phyloP scores from a whole-genome alignment of 2,329 filamentous ascomycete species.

The Didymosphaeria variabile region DNA sequence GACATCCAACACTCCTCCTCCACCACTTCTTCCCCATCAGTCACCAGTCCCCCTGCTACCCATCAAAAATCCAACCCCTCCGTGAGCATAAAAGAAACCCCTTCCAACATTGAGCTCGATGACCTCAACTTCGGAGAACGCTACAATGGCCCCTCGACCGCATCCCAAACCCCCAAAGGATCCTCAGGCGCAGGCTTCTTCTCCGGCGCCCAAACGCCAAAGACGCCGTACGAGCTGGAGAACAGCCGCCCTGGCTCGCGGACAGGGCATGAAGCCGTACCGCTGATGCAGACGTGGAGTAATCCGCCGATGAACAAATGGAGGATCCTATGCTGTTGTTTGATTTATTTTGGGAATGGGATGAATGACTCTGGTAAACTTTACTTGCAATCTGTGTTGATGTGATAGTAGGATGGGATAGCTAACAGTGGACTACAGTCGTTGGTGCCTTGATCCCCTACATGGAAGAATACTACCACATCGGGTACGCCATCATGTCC shows the following conservation, averaged over 20 bases:
- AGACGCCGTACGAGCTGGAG: constrained; percentile 58
- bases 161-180: constrained; percentile 24
- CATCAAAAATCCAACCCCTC: constrained; percentile 34
- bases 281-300: constrained; percentile 65
- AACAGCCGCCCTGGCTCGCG: constrained; percentile 64
- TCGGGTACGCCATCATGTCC: constrained; percentile 81
- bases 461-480: constrained; percentile 77
- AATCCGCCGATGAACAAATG: constrained; percentile 73
- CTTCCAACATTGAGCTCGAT: constrained; percentile 47
- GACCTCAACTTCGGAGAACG: constrained; percentile 31
- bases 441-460: constrained; percentile 83
- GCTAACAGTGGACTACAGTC: constrained; percentile 40
- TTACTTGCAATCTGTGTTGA: not conserved
- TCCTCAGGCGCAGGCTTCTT: constrained; percentile 18
- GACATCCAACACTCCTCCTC: constrained; percentile 47
- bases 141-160: constrained; percentile 32
- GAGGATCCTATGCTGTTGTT: constrained; percentile 69
- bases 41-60: constrained; percentile 52
- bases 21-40: constrained; percentile 22
- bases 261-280: constrained; percentile 49
- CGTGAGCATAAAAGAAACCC: constrained; percentile 27
- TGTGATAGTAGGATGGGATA: not conserved
- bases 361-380: constrained; percentile 71
- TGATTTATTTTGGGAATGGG: constrained; percentile 74
- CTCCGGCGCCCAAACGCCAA: constrained; percentile 35